Evolutionary conservation across 2,329 filamentous ascomycete species (phyloP).

Genomic region (Parafenestella ontariensis): DNA sequence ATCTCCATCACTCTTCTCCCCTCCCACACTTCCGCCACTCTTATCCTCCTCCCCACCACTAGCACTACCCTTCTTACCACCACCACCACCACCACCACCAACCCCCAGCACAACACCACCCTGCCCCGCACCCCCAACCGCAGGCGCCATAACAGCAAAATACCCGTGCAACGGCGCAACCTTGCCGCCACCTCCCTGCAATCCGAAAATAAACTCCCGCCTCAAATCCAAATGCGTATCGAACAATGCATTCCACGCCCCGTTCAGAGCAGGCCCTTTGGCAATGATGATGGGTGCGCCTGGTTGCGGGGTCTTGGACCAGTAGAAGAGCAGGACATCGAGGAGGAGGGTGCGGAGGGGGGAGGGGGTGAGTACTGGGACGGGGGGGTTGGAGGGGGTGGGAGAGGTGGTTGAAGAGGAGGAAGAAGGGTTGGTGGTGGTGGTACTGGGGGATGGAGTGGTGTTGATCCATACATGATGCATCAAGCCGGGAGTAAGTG

Average conservation of each 20-base stretch:
- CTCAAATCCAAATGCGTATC: constrained; percentile 14
- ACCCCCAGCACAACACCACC: background rate
- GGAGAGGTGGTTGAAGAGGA: background rate
- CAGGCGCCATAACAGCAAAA: background rate
- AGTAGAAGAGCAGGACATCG: constrained; percentile 13
- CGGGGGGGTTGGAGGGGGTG: background rate
- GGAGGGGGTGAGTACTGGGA: background rate
- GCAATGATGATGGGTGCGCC: too few species aligned
- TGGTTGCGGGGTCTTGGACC: constrained; percentile 8
- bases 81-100: background rate
- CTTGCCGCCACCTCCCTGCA: constrained; percentile 11
- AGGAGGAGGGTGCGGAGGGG: constrained; percentile 19
- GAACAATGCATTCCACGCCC: constrained; percentile 18
- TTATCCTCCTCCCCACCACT: background rate
- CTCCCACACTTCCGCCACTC: background rate
- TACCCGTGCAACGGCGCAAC: constrained; percentile 7
- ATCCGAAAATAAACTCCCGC: constrained; percentile 16
- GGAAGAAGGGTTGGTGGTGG: too few species aligned
- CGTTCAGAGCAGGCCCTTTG: background rate
- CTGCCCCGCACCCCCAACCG: background rate
- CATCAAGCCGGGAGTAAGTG: constrained; percentile 17
- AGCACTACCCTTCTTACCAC: background rate
- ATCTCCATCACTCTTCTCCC: background rate
- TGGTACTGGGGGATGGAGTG: background rate
- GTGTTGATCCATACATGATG: constrained; percentile 15